phyloP scores from a whole-genome alignment of 2,329 filamentous ascomycete genomes.

The Botrytis cinerea region DNA sequence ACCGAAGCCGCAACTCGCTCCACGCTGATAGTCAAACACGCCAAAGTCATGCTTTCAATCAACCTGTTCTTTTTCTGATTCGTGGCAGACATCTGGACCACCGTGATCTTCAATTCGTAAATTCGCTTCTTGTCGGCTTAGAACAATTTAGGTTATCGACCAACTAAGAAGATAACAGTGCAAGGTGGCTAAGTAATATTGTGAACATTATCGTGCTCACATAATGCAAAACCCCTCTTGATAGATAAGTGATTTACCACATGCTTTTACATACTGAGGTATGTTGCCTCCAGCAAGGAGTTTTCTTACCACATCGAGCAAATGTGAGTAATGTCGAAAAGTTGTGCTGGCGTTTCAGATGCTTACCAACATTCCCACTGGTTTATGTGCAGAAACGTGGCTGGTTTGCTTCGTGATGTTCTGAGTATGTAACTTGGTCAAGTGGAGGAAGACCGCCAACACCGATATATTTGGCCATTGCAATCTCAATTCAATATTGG shows the following conservation, averaged over 20 bases:
- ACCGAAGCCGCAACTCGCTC: not conserved
- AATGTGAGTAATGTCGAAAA: not conserved
- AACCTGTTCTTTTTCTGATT: not conserved
- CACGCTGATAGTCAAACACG: not conserved
- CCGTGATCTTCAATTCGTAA: not conserved
- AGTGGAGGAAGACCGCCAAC: not conserved
- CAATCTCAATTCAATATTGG: not conserved
- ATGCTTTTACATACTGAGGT: not conserved
- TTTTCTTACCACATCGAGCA: not conserved
- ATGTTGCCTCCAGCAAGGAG: not conserved
- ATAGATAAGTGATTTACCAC: conserved; percentile 13
- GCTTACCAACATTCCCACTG: not conserved
- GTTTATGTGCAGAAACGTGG: not conserved
- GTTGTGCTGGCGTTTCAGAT: conserved; percentile 8
- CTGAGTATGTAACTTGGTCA: not conserved
- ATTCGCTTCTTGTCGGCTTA: conserved; percentile 11
- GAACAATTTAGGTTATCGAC: not conserved
- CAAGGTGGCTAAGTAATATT: not conserved
- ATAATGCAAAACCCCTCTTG: not conserved
- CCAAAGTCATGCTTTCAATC: not conserved
- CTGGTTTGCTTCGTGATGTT: not conserved
- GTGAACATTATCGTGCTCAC: not conserved
- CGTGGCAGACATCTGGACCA: not conserved
- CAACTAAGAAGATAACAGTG: not conserved
- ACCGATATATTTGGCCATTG: not conserved